Evolutionary conservation across 2,329 filamentous ascomycete species (phyloP).

Genomic region (Bipolaris gigantea): DNA sequence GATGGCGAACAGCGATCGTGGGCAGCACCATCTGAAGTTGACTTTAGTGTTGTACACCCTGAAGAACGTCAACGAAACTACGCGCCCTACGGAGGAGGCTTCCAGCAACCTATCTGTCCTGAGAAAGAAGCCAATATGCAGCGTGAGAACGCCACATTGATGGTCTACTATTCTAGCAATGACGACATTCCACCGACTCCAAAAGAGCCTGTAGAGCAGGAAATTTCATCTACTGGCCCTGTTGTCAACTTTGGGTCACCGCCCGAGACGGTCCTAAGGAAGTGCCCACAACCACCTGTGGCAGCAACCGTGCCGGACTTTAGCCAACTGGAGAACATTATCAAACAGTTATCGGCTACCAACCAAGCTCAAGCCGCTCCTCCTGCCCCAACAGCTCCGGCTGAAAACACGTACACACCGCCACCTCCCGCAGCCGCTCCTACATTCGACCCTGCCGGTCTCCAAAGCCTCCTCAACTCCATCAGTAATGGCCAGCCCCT

Average conservation of each 20-base stretch:
- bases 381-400: conserved; percentile 14
- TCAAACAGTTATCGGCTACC: conserved; percentile 31
- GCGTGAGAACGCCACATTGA: conserved; percentile 51
- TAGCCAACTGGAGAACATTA: conserved; percentile 31
- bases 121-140: conserved; percentile 50
- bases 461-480: conserved; percentile 36
- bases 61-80: conserved; percentile 51
- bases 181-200: conserved; percentile 53
- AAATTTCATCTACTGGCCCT: conserved; percentile 13
- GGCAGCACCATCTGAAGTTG: conserved; percentile 42
- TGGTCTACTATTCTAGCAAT: conserved; percentile 51
- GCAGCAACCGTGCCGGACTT: conserved; percentile 25
- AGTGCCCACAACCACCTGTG: conserved; percentile 24
- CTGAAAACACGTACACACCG: conserved; percentile 24
- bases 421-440: conserved; percentile 21
- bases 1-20: conserved; percentile 41
- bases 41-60: conserved; percentile 48
- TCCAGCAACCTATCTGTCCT: conserved; percentile 43
- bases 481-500: conserved; percentile 16
- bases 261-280: conserved; percentile 27
- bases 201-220: conserved; percentile 48
- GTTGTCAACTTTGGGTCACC: conserved; percentile 47
- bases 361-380: conserved; percentile 9
- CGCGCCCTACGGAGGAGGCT: conserved; percentile 50
- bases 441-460: conserved; percentile 29